Evolutionary conservation across 1,139 yeast genomes (phyloP), one percentile per base, ranked within the genome.

Genomic region (Maudiozyma humilis): DNA sequence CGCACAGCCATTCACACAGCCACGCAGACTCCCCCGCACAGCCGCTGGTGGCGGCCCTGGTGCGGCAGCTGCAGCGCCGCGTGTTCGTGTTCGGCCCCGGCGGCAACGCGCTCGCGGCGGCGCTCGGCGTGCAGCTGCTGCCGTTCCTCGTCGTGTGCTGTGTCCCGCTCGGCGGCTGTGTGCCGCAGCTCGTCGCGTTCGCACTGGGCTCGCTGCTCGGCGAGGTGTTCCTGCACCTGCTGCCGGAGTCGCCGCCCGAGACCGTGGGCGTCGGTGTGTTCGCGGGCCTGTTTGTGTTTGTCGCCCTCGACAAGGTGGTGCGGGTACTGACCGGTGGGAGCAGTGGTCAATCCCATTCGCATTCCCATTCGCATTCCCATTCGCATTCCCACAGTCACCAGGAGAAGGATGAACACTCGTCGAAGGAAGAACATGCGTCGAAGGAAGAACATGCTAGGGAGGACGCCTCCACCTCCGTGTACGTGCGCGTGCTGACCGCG

Each of bases 141-240:
- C 27, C 27, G 8, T 23, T 6, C 27, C 8, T 10, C 27, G 27
- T 10, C 27, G 27, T 23, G 8, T 23, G 27, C 27, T 6, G 8
- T 6, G 8, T 23, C 8, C 27, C 27, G 8, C 27, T 23, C 27
- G 27, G 10, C n/a, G n/a, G n/a, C n/a, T n/a, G n/a, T n/a, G 27
- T 23, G 27, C 27, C 27, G 27, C 8, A 6, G 27, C 27, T 23
- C 27, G 14, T 18, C 12, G 25, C 83, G 37, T 80, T 81, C 64
- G 87, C 88, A 15, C 71, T 78, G 38, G 89, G 89, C 36, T 82
- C 86, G 2, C 63, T 81, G 32, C 62, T 82, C 30, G 88, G 88
- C 36, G 87, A 80, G 56, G 77, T 80, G 4, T 78, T 81, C 49
- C 56, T 80, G 44, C 87, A 81, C 57, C 56, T 81, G 47, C 59